Conservation (phyloP, 1,139 yeast species). For the Debaryomyces subglobosus region DNA sequence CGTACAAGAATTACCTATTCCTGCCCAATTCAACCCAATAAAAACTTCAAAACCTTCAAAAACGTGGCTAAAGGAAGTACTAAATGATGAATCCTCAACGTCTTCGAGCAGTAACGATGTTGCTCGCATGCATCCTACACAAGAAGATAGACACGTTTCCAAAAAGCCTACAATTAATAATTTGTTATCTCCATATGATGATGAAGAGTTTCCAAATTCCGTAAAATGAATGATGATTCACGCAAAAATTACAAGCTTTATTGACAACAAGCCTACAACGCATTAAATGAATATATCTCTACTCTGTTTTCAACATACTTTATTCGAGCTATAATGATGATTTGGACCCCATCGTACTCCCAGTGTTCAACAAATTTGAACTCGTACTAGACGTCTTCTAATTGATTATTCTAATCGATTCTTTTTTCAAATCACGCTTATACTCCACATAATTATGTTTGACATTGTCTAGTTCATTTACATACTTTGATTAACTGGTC, state of each 20-base stretch:
- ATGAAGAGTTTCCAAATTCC: constrained; percentile 21
- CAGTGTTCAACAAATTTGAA: not conserved
- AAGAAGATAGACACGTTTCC: constrained; percentile 10
- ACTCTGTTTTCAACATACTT: not conserved
- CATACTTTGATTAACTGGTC: not conserved
- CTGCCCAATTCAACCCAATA: constrained; percentile 10
- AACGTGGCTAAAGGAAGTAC: constrained; percentile 5
- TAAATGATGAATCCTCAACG: constrained; percentile 4
- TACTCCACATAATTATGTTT: not conserved
- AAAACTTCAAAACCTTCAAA: not conserved
- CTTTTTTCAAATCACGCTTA: not conserved
- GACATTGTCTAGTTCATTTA: not conserved
- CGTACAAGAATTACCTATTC: constrained; percentile 11
- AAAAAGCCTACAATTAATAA: constrained; percentile 42
- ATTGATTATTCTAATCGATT: not conserved
- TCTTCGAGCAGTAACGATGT: not conserved
- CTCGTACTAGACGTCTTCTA: not conserved
- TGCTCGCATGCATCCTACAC: not conserved
- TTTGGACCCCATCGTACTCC: not conserved
- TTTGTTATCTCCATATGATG: constrained; percentile 34
- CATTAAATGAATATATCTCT: not conserved
- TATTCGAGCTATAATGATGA: not conserved
- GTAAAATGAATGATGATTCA: not conserved
- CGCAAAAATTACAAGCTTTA: not conserved
- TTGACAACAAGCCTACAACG: not conserved